Conservation (phyloP, 768 basidiomycete species). For the Myochromella boudieri region DNA sequence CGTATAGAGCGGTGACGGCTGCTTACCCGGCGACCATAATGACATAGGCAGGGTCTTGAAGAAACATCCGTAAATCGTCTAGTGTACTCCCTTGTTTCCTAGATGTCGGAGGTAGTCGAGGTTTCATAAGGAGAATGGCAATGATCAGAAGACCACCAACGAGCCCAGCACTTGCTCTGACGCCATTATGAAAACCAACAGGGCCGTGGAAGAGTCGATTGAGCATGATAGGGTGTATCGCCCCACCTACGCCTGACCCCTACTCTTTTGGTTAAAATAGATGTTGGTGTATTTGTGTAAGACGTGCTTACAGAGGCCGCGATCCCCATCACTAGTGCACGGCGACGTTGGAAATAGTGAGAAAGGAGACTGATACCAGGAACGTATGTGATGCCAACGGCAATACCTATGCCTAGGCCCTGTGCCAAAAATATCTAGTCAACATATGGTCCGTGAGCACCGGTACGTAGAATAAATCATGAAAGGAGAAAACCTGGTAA, state of each 20-base stretch:
- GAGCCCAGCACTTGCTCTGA: slow-evolving; percentile 39
- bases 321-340: slow-evolving; percentile 50
- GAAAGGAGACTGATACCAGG: slow-evolving; percentile 45
- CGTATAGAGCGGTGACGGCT: not conserved
- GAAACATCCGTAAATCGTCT: slow-evolving; percentile 30
- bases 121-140: slow-evolving; percentile 31
- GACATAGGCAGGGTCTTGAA: slow-evolving; percentile 44
- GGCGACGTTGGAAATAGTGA: slow-evolving; percentile 47
- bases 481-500: slow-evolving; percentile 25
- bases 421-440: slow-evolving; percentile 48
- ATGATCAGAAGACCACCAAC: slow-evolving; percentile 28
- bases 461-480: not conserved
- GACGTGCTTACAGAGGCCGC: slow-evolving; percentile 36
- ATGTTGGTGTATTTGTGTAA: slow-evolving; percentile 11
- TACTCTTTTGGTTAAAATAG: slow-evolving; percentile 15
- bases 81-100: slow-evolving; percentile 28
- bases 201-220: slow-evolving; percentile 49
- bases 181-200: slow-evolving; percentile 51
- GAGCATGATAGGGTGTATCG: slow-evolving; percentile 63
- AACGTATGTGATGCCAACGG: slow-evolving; percentile 44
- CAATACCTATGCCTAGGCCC: slow-evolving; percentile 48
- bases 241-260: slow-evolving; percentile 58
- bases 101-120: slow-evolving; percentile 38
- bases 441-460: not conserved
- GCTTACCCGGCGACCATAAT: slow-evolving; percentile 39